These are phyloP conservation scores for Trichoderma pleuroti DNA, from an alignment of 2,329 filamentous ascomycete genomes.

Conservation along the genomic window DNA sequence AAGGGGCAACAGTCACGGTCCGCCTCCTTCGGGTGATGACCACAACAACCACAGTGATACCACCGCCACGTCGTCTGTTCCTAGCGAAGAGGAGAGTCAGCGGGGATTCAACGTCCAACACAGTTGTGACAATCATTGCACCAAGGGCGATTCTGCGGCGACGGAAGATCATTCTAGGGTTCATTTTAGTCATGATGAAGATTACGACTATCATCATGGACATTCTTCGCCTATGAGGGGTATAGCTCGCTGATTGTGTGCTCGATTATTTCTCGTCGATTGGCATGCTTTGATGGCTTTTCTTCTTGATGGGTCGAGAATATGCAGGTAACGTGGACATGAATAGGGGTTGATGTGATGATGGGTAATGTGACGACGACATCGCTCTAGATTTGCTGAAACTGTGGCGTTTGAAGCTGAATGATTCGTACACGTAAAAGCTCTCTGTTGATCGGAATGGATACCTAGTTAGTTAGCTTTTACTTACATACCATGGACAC, in stretches of 20 bases:
- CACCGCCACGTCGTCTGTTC: neutral
- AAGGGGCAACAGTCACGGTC: constrained; percentile 7
- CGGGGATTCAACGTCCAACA: constrained; percentile 5
- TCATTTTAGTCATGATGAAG: constrained; percentile 25
- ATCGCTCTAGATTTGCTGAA: neutral
- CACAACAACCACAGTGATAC: neutral
- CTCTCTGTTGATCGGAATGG: neutral
- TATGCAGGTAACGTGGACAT: neutral
- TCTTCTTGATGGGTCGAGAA: neutral
- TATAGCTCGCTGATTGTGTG: neutral
- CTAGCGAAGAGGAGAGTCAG: constrained; percentile 18
- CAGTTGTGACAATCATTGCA: constrained; percentile 20
- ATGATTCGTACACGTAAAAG: neutral
- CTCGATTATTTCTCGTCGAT: neutral
- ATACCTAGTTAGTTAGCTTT: neutral
- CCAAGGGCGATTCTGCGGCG: constrained; percentile 24
- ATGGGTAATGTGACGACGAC: neutral
- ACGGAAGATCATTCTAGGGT: constrained; percentile 19
- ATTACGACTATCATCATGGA: neutral
- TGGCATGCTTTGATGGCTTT: neutral
- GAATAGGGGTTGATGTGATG: neutral
- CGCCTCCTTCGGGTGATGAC: neutral
- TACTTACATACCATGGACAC: neutral
- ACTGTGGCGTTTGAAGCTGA: neutral
- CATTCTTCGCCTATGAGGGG: neutral